Conservation (phyloP, 306 rosid species). For the Coriaria nepalensis region DNA sequence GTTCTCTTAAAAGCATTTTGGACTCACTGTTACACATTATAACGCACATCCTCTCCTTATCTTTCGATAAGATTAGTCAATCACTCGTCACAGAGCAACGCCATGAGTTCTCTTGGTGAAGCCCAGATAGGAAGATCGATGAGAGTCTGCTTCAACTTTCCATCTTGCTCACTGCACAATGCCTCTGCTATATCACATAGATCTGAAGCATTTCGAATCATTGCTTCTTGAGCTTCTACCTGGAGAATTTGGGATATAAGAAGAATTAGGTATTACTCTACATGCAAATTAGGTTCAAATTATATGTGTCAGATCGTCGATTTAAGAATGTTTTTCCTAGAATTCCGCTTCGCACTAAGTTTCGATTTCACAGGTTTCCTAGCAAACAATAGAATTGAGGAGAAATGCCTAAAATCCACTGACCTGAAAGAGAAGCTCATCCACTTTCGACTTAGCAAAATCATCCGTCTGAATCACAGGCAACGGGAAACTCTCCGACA, state of each 20-base stretch:
- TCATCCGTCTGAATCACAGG: neutral
- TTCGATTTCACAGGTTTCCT: neutral
- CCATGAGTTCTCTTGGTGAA: conserved; percentile 13
- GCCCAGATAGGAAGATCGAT: conserved; percentile 15
- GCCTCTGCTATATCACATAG: conserved; percentile 15
- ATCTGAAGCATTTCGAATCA: conserved; percentile 7
- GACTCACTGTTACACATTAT: no score
- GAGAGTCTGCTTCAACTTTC: conserved; percentile 5
- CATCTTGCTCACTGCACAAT: conserved; percentile 7
- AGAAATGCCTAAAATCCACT: neutral
- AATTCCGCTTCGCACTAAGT: no score
- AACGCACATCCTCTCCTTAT: conserved; percentile 1
- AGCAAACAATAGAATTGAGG: neutral
- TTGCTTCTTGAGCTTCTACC: conserved; percentile 13
- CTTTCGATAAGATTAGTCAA: neutral
- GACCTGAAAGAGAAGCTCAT: conserved; percentile 14
- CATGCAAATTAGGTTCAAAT: no score
- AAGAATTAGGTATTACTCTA: no score
- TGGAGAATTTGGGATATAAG: neutral
- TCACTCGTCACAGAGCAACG: conserved; percentile 9
- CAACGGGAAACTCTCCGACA: neutral
- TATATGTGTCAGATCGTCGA: no score
- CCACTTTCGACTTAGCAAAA: conserved; percentile 5
- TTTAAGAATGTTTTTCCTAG: no score
- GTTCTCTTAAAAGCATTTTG: no score